Conservation (phyloP, 176 grass and related monocot species). For the Musa acuminata region DNA sequence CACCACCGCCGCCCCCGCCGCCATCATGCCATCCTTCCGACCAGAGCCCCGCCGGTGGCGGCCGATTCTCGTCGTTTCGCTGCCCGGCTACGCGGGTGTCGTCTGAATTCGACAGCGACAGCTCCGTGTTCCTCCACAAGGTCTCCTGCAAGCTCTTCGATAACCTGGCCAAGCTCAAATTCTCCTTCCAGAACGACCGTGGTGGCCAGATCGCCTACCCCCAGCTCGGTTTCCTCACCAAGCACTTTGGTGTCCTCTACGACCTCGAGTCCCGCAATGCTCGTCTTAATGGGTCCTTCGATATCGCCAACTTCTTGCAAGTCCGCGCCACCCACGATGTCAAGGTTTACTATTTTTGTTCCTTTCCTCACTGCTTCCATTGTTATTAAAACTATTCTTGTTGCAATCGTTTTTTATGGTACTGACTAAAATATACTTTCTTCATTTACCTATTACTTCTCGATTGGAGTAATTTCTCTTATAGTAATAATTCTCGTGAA, state of each 20-base stretch:
- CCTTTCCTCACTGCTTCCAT: background rate
- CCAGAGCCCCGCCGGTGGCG: background rate
- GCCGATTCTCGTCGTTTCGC: background rate
- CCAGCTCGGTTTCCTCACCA: constrained; percentile 46
- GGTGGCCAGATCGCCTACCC: constrained; percentile 36
- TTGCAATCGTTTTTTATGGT: background rate
- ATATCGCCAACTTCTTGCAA: constrained; percentile 41
- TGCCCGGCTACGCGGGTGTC: constrained; percentile 49
- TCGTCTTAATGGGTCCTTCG: constrained; percentile 48
- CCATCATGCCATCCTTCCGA: background rate
- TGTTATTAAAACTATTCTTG: background rate
- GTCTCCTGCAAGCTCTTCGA: constrained; percentile 82
- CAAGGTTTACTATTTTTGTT: constrained; percentile 30
- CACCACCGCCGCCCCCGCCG: background rate
- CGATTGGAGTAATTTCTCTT: background rate
- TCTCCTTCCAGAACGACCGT: constrained; percentile 74
- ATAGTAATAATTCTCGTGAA: background rate
- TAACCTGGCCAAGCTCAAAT: constrained; percentile 71
- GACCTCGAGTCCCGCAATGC: constrained; percentile 63
- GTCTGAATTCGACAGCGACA: constrained; percentile 76
- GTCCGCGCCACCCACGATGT: constrained; percentile 65
- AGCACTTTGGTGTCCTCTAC: constrained; percentile 56
- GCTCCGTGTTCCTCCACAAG: constrained; percentile 60
- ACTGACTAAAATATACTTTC: background rate
- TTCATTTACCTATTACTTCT: background rate